Base-by-base conservation (phyloP, 768 basidiomycete species). In the Amyloporia xantha region DNA sequence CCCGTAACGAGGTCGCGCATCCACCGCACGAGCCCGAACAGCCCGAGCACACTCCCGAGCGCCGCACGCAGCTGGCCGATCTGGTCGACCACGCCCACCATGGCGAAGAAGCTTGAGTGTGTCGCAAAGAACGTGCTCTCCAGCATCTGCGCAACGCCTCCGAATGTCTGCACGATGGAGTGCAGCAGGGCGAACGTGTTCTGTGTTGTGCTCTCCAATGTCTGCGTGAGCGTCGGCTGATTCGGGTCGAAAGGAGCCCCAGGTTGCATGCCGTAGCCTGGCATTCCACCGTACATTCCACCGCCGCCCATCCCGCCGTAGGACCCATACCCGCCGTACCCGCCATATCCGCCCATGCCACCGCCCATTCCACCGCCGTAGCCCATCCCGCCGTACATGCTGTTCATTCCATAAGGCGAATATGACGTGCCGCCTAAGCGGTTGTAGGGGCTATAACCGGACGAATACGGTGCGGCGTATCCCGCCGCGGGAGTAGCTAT, bases 111-210 rank as follows among this genome's bases (percentile, higher is more conserved):
- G 7, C 84, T 87, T 0, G 89, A 91, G 66, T 95, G 92, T 0
- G 92, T 95, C 2, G 95, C 95, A 85, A 97, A 89, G 68, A 95
- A 97, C 4, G 95, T 98, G 27, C 82, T 85, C 66, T 98, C 95
- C 62, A 99, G 84, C 82, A 99, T 94, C 65, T 98, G 95, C 0
- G 95, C 86, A 53, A 99, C 84, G 20, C 94, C 94, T 0, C 83
- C 76, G 68, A 98, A 95, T 3, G 94, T 96, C 59, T 91, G 89
- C 39, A 99, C 95, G 62, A 99, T 86, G 10, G 88, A 90, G 58
- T 97, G 93, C 24, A 99, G 74, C 49, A 99, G 82, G 24, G 86
- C 77, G 61, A 99, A 99, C 2, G 95, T 97, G 49, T 89, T 85
- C 47, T 89, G 85, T 1, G 95, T 99, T 9, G 90, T 87, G 5